A percentile compares a stretch with the other conserved stretches of the same genome.
These are phyloP conservation scores for Neurospora tetrasperma DNA, from an alignment of 495 filamentous ascomycete species.

Conservation along the genomic window DNA sequence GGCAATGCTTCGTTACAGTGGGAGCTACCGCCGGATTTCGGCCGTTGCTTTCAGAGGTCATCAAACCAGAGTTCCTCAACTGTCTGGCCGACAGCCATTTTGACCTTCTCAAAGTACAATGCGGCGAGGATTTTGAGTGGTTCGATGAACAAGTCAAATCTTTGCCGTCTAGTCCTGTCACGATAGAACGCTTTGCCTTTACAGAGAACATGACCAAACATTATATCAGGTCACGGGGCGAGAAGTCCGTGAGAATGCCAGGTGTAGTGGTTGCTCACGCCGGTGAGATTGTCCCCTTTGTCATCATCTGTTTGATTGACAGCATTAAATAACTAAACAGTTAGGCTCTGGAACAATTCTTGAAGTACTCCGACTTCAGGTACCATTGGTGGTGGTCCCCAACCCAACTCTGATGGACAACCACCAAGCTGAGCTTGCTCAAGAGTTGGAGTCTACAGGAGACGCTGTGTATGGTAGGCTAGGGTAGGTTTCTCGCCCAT, in stretches of 20 bases:
- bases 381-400: slow-evolving; percentile 74
- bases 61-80: slow-evolving; percentile 49
- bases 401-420: slow-evolving; percentile 78
- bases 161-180: slow-evolving; percentile 22
- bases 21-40: slow-evolving; percentile 85
- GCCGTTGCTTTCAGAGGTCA: slow-evolving; percentile 54
- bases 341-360: slow-evolving; percentile 84
- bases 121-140: slow-evolving; percentile 46
- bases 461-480: slow-evolving; percentile 59
- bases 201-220: slow-evolving; percentile 43
- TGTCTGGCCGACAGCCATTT: slow-evolving; percentile 46
- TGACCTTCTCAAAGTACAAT: slow-evolving; percentile 62
- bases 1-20: slow-evolving; percentile 62
- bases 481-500: slow-evolving; percentile 37
- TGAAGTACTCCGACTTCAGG: slow-evolving; percentile 55
- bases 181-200: slow-evolving; percentile 56
- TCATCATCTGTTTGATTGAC: neutral
- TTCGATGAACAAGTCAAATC: slow-evolving; percentile 14
- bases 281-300: slow-evolving; percentile 41
- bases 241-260: slow-evolving; percentile 21
- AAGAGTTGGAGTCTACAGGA: slow-evolving; percentile 54
- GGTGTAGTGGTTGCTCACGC: slow-evolving; percentile 83
- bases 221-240: slow-evolving; percentile 35
- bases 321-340: neutral
- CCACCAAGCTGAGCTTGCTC: slow-evolving; percentile 81